Evolutionary conservation across 1,284 basidiomycete genomes (phyloP).

Genomic region (Ustilago trichophora): DNA sequence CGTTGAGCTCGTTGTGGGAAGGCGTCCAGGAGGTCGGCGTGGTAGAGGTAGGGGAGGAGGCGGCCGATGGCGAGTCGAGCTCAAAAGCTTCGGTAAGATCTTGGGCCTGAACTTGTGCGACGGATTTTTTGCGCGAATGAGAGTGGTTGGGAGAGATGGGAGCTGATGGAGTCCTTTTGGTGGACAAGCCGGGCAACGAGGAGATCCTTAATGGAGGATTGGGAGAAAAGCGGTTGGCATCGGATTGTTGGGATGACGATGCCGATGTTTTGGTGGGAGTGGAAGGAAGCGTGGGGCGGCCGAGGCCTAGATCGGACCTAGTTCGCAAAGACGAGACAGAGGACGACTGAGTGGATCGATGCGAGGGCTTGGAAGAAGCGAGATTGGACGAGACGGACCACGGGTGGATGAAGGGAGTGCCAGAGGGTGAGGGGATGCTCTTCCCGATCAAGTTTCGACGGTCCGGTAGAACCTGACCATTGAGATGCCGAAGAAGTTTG

Average conservation of each 20-base stretch:
- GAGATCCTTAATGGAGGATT: conserved; percentile 23
- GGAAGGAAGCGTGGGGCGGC: conserved; percentile 5
- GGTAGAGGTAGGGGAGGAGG: conserved; percentile 4
- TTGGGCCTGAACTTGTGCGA: conserved; percentile 57
- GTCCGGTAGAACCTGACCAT: conserved; percentile 20
- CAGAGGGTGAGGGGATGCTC: neutral
- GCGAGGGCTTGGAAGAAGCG: conserved; percentile 7
- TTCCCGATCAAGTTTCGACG: conserved; percentile 36
- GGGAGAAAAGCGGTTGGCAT: conserved; percentile 17
- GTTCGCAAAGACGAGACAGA: conserved; percentile 2
- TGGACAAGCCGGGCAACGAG: conserved; percentile 11
- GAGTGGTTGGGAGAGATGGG: conserved; percentile 50
- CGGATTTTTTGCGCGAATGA: conserved; percentile 61
- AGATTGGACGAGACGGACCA: conserved; percentile 23
- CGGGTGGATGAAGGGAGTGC: conserved; percentile 14
- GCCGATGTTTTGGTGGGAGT: conserved; percentile 4
- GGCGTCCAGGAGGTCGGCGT: conserved; percentile 8
- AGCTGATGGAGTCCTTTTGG: conserved; percentile 19
- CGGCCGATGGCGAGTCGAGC: conserved; percentile 31
- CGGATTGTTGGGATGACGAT: neutral
- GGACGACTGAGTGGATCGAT: conserved; percentile 23
- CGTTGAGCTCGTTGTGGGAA: conserved; percentile 3
- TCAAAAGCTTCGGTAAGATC: conserved; percentile 61
- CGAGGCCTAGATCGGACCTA: conserved; percentile 14
- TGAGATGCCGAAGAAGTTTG: conserved; percentile 17